Evolutionary conservation across 2,329 filamentous ascomycete species (phyloP).

Genomic region (Bimuria novae-zelandiae): DNA sequence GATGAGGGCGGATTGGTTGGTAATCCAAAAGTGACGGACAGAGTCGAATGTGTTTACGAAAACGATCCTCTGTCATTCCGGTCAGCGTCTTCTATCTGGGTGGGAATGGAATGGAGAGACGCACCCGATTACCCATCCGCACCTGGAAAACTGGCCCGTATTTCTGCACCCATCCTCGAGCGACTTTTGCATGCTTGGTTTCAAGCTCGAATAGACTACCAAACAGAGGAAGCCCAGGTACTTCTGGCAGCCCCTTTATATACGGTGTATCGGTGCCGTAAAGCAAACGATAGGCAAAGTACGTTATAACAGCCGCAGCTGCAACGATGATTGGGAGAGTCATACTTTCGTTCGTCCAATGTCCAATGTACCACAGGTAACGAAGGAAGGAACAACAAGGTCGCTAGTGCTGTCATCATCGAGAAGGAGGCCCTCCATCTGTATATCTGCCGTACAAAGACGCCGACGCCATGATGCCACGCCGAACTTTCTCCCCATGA

Average conservation of each 20-base stretch:
- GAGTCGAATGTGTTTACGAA: slow-evolving; percentile 80
- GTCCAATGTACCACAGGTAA: no score
- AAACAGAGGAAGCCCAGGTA: slow-evolving; percentile 54
- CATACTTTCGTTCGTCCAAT: no score
- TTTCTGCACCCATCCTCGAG: slow-evolving; percentile 53
- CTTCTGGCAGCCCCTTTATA: slow-evolving; percentile 54
- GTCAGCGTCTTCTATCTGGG: slow-evolving; percentile 8
- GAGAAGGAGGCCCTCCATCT: no score
- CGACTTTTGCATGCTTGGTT: slow-evolving; percentile 53
- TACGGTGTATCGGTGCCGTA: slow-evolving; percentile 54
- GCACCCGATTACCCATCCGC: slow-evolving; percentile 67
- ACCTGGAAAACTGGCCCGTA: slow-evolving; percentile 57
- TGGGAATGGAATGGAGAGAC: slow-evolving; percentile 6
- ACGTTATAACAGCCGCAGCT: slow-evolving; percentile 47
- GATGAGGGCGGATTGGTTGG: slow-evolving; percentile 76
- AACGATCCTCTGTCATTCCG: slow-evolving; percentile 62
- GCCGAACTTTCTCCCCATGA: no score
- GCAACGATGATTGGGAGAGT: slow-evolving; percentile 49
- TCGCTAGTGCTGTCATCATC: no score
- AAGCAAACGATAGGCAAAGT: slow-evolving; percentile 48
- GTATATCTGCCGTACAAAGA: no score
- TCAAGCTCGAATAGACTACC: slow-evolving; percentile 54
- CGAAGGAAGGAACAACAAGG: no score
- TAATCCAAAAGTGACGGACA: slow-evolving; percentile 76
- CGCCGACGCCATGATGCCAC: no score